Evolutionary conservation across 768 basidiomycete species (phyloP).

Genomic region (Dacryopinax spathularia): DNA sequence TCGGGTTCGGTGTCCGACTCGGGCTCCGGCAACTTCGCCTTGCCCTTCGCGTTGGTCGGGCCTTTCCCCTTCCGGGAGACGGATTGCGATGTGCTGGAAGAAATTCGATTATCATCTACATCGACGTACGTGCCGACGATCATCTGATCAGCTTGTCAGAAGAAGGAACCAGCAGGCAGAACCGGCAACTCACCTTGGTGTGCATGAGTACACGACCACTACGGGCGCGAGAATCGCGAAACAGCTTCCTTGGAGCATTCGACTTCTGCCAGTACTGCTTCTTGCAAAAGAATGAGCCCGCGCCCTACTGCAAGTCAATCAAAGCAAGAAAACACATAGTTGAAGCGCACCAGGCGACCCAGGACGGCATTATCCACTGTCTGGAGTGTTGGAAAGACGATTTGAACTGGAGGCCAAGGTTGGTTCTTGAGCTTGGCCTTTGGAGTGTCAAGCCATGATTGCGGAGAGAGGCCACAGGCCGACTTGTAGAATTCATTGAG

Average conservation of each 20-base stretch:
- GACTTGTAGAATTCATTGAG: conserved; percentile 71
- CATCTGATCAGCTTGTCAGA: background rate
- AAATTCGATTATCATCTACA: background rate
- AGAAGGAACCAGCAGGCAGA: background rate
- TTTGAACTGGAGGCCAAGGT: conserved; percentile 35
- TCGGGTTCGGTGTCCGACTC: conserved; percentile 1
- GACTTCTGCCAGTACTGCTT: conserved; percentile 53
- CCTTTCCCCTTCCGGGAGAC: background rate
- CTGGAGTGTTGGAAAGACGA: conserved; percentile 59
- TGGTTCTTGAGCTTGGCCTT: conserved; percentile 46
- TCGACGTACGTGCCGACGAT: conserved; percentile 1
- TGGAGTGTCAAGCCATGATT: conserved; percentile 49
- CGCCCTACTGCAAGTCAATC: conserved; percentile 37
- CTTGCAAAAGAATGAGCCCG: conserved; percentile 76
- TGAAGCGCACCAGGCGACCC: conserved; percentile 21
- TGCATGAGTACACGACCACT: conserved; percentile 81
- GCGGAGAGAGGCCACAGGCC: conserved; percentile 54
- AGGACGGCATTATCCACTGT: conserved; percentile 53
- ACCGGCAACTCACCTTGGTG: conserved; percentile 52
- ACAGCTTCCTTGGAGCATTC: conserved; percentile 56
- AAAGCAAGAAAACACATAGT: background rate
- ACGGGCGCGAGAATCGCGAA: conserved; percentile 67
- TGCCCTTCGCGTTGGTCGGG: background rate
- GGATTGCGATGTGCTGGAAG: background rate
- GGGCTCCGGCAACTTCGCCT: background rate